These are phyloP conservation scores for Tolypocladium album DNA, from an alignment of 2,329 filamentous ascomycete genomes.

Conservation along the genomic window DNA sequence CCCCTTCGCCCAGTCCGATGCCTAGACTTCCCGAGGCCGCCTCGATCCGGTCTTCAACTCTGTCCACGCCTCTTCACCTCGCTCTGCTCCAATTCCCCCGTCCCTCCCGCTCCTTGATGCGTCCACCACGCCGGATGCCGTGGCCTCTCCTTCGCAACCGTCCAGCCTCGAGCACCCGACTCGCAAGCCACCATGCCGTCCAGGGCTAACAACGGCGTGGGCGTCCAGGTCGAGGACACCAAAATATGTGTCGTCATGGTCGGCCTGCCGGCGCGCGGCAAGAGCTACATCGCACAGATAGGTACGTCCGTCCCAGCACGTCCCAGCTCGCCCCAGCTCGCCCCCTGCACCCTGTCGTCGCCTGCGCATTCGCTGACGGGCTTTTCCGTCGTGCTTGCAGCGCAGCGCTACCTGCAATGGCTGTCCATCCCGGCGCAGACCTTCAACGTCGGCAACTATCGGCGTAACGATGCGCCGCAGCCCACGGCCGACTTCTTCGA, in stretches of 20 bases:
- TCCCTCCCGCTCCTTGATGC: not conserved
- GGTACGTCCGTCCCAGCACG: constrained; percentile 41
- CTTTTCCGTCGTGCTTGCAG: constrained; percentile 31
- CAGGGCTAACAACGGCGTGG: constrained; percentile 49
- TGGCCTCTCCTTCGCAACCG: constrained; percentile 1
- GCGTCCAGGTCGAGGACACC: constrained; percentile 85
- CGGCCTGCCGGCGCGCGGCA: constrained; percentile 86
- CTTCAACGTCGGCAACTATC: constrained; percentile 97
- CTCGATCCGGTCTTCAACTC: not conserved
- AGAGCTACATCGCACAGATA: constrained; percentile 96
- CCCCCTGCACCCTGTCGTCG: not conserved
- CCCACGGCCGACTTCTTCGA: constrained; percentile 95
- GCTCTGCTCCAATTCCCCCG: not conserved
- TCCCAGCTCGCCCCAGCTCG: too few species aligned
- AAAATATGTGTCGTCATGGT: constrained; percentile 99
- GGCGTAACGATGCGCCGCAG: constrained; percentile 79
- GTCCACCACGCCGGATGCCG: constrained; percentile 2
- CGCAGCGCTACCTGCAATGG: constrained; percentile 91
- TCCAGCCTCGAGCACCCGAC: constrained; percentile 1
- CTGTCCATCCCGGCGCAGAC: constrained; percentile 86
- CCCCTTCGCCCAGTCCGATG: not conserved
- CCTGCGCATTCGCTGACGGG: not conserved
- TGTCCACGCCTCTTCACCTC: not conserved
- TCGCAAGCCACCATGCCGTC: constrained; percentile 27
- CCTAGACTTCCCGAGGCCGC: not conserved